These are phyloP conservation scores for Magnusiomyces suaveolens DNA, from an alignment of 1,139 yeast genomes.

Conservation along the genomic window DNA sequence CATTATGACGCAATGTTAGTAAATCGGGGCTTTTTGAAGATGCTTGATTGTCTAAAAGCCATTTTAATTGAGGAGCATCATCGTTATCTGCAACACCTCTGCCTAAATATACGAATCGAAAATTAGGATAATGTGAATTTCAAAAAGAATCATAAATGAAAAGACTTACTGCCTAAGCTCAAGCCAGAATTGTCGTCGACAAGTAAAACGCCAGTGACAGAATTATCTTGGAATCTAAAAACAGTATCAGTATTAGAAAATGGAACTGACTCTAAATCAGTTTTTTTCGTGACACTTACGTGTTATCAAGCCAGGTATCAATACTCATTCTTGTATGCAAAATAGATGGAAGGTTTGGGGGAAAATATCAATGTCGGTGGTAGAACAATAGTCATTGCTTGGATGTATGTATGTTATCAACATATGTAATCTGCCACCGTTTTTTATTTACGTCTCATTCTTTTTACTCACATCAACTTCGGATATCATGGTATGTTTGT, in stretches of 20 bases:
- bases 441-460: too few species aligned
- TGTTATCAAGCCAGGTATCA: slow-evolving; percentile 22
- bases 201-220: slow-evolving; percentile 23
- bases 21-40: slow-evolving; percentile 3
- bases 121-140: background rate
- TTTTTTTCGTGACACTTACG: slow-evolving; percentile 16
- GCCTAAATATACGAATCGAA: slow-evolving; percentile 6
- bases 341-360: too few species aligned
- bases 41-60: slow-evolving; percentile 11
- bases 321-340: slow-evolving; percentile 14
- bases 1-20: slow-evolving; percentile 3
- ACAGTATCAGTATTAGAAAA: background rate
- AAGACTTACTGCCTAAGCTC: slow-evolving; percentile 21
- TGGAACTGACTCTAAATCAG: too few species aligned
- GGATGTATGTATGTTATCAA: too few species aligned
- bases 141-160: background rate
- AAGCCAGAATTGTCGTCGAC: slow-evolving; percentile 23
- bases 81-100: slow-evolving; percentile 25
- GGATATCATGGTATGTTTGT: too few species aligned
- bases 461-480: too few species aligned
- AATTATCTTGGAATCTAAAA: slow-evolving; percentile 18
- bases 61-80: slow-evolving; percentile 23
- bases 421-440: too few species aligned
- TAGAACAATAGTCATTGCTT: too few species aligned
- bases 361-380: too few species aligned